Percentiles rank a stretch among this genome's conserved stretches.
Evolutionary conservation across 2,329 filamentous ascomycete genomes (phyloP).

Genomic region (Cladobotryum protrusum): DNA sequence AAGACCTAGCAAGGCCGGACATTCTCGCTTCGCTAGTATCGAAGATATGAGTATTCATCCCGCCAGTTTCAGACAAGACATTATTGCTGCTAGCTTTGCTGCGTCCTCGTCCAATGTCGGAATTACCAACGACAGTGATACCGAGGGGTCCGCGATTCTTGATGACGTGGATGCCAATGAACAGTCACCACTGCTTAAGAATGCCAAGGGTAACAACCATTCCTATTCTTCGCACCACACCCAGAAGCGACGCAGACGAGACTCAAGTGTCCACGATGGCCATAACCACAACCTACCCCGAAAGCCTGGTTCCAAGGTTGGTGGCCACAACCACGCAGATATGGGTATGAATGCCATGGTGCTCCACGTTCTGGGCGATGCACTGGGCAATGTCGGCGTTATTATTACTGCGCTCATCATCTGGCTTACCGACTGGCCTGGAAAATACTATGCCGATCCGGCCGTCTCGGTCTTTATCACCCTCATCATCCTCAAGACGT

Average conservation of each 20-base stretch:
- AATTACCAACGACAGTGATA: slow-evolving; percentile 47
- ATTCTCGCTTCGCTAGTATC: slow-evolving; percentile 57
- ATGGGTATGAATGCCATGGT: slow-evolving; percentile 92
- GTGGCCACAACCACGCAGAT: slow-evolving; percentile 75
- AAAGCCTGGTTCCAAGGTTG: slow-evolving; percentile 51
- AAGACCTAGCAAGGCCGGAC: slow-evolving; percentile 43
- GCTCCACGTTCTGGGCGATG: slow-evolving; percentile 72
- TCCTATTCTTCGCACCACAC: slow-evolving; percentile 14
- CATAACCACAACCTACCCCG: slow-evolving; percentile 80
- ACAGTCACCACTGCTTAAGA: slow-evolving; percentile 43
- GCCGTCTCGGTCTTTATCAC: slow-evolving; percentile 92
- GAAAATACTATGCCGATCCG: slow-evolving; percentile 84
- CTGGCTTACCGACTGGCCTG: slow-evolving; percentile 78
- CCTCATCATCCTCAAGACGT: slow-evolving; percentile 65
- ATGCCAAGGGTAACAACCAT: slow-evolving; percentile 24
- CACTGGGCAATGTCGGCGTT: slow-evolving; percentile 79
- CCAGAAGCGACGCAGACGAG: slow-evolving; percentile 31
- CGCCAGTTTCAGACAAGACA: slow-evolving; percentile 83
- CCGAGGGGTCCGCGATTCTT: slow-evolving; percentile 39
- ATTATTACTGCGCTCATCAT: slow-evolving; percentile 80
- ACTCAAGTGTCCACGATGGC: slow-evolving; percentile 55
- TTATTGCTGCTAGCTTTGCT: slow-evolving; percentile 73
- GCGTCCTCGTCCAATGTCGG: slow-evolving; percentile 40
- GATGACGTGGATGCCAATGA: slow-evolving; percentile 40
- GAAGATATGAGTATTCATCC: slow-evolving; percentile 79